Conservation (phyloP, 2,329 filamentous ascomycete genomes). For the Clarireedia hainanense region DNA sequence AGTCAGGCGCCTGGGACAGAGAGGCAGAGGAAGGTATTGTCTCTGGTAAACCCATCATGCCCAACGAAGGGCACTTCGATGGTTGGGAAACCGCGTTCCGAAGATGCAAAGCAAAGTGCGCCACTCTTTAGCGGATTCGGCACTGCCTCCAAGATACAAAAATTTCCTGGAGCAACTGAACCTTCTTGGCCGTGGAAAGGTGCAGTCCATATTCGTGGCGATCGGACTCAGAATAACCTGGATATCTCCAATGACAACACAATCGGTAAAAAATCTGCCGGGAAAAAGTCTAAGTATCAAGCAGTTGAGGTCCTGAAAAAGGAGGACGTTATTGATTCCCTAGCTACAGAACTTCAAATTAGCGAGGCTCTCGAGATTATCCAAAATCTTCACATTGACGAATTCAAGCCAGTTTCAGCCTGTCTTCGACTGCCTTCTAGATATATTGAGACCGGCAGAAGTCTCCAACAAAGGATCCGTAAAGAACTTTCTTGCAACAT, state of each 20-base stretch:
- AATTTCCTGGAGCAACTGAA: conserved; percentile 57
- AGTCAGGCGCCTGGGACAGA: neutral
- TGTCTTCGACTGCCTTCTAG: conserved; percentile 47
- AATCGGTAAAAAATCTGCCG: neutral
- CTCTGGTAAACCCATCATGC: conserved; percentile 1
- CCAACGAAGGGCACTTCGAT: conserved; percentile 1
- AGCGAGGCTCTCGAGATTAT: conserved; percentile 14
- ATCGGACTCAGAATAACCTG: neutral
- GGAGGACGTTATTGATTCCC: conserved; percentile 23
- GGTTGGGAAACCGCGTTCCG: neutral
- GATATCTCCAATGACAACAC: neutral
- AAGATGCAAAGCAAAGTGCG: conserved; percentile 28
- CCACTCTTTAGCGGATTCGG: conserved; percentile 20
- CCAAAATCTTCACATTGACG: conserved; percentile 21
- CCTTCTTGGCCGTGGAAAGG: conserved; percentile 65
- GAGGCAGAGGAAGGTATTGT: neutral
- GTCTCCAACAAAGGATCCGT: conserved; percentile 42
- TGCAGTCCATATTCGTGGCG: conserved; percentile 55
- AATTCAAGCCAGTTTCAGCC: conserved; percentile 36
- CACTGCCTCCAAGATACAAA: conserved; percentile 33
- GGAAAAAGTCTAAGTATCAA: conserved; percentile 26
- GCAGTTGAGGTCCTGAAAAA: conserved; percentile 17
- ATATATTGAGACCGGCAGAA: conserved; percentile 50
- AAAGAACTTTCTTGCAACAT: conserved; percentile 34
- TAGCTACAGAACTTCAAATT: conserved; percentile 20